These are phyloP conservation scores for Colletotrichum endophyticum DNA, from an alignment of 2,329 filamentous ascomycete genomes.

Conservation along the genomic window DNA sequence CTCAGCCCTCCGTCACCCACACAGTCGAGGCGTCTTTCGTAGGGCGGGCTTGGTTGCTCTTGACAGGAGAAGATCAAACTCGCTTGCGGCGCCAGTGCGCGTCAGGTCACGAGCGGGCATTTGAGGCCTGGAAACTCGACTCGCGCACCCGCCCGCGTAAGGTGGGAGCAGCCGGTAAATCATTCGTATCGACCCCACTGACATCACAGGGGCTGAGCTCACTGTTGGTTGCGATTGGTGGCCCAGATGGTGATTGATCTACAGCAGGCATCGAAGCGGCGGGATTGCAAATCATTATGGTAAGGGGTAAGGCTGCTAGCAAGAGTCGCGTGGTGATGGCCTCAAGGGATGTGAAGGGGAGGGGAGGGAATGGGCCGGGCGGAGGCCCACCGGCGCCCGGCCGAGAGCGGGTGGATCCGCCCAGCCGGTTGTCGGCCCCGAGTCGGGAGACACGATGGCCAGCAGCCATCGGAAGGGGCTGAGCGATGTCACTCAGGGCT, in stretches of 20 bases:
- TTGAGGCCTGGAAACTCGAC: background rate
- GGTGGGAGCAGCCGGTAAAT: background rate
- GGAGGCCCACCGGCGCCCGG: background rate
- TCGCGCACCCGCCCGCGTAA: background rate
- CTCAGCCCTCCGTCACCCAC: background rate
- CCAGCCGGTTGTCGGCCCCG: background rate
- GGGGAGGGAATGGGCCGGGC: background rate
- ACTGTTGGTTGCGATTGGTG: background rate
- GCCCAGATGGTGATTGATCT: background rate
- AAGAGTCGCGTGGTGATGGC: background rate
- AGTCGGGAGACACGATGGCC: background rate
- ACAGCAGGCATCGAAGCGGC: slow-evolving; percentile 7
- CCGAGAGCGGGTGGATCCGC: background rate
- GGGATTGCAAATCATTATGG: slow-evolving; percentile 5
- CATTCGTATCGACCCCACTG: background rate
- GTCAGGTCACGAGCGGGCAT: background rate
- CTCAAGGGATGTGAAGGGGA: background rate
- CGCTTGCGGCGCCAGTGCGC: slow-evolving; percentile 13
- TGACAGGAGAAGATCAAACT: slow-evolving; percentile 15
- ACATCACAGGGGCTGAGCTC: background rate
- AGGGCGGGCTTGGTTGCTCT: background rate
- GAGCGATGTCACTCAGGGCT: background rate
- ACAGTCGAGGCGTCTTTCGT: background rate
- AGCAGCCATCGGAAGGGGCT: background rate
- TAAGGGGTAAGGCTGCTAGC: background rate